phyloP scores from a whole-genome alignment of 2,329 filamentous ascomycete species.

The Dactylonectria macrodidyma region DNA sequence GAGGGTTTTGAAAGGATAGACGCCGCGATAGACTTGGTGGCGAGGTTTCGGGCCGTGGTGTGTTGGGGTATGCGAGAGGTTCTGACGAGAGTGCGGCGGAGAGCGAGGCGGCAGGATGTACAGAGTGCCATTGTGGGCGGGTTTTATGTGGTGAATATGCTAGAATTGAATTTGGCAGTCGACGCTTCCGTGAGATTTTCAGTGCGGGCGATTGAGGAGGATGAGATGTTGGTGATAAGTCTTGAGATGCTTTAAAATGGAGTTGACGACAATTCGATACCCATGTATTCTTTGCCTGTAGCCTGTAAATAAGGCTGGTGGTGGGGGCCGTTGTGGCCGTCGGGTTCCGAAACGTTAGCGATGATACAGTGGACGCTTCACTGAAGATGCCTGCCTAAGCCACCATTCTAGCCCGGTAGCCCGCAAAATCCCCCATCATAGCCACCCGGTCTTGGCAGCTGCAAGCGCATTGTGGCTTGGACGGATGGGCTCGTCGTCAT shows the following conservation, averaged over 20 bases:
- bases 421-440: slow-evolving; percentile 16
- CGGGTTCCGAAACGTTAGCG: not conserved
- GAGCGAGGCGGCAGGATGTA: slow-evolving; percentile 48
- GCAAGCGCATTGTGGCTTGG: slow-evolving; percentile 41
- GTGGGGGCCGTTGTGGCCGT: slow-evolving; percentile 1
- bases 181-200: not conserved
- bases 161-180: not conserved
- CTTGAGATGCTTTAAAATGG: not conserved
- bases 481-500: slow-evolving; percentile 44
- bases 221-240: not conserved
- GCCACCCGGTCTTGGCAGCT: not conserved
- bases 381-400: slow-evolving; percentile 3
- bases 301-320: not conserved
- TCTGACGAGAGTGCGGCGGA: slow-evolving; percentile 41
- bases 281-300: not conserved
- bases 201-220: not conserved
- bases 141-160: not conserved
- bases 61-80: slow-evolving; percentile 24
- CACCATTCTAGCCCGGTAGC: not conserved
- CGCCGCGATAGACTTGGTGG: slow-evolving; percentile 39
- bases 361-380: slow-evolving; percentile 7
- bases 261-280: not conserved
- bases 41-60: slow-evolving; percentile 25
- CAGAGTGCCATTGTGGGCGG: slow-evolving; percentile 50
- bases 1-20: slow-evolving; percentile 78